Percentiles rank a stretch among this genome's conserved stretches.
These are phyloP conservation scores for Andrographis paniculata DNA, from an alignment of 305 asterid genomes.

Conservation along the genomic window DNA sequence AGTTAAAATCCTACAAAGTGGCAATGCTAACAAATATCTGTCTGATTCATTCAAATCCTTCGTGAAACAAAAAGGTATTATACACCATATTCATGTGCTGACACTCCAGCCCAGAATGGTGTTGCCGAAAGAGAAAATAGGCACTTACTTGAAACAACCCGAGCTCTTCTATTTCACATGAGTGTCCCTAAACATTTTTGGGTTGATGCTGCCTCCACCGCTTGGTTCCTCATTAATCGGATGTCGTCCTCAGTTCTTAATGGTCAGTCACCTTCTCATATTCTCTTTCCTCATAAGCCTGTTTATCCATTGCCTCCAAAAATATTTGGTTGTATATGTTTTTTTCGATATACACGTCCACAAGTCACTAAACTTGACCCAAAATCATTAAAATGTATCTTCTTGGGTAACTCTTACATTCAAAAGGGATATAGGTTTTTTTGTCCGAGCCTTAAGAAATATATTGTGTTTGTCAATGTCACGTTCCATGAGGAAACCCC, in stretches of 20 bases:
- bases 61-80: not conserved
- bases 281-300: not conserved
- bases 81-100: not conserved
- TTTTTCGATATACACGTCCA: not conserved
- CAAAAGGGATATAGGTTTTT: not conserved
- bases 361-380: not conserved
- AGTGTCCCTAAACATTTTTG: not conserved
- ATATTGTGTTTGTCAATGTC: not conserved
- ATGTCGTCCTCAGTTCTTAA: not conserved
- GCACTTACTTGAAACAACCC: not conserved
- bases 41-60: not conserved
- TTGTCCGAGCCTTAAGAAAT: not conserved
- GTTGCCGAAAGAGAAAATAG: not conserved
- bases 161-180: not conserved
- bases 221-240: not conserved
- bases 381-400: not conserved
- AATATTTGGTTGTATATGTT: not conserved
- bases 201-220: not conserved
- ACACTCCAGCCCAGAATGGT: not conserved
- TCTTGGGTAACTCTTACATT: not conserved
- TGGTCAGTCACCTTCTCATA: not conserved
- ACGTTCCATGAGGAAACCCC: not conserved
- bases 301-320: not conserved
- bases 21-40: not conserved
- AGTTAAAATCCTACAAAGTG: not conserved